Percentiles rank a stretch among this genome's conserved stretches.
Evolutionary conservation across 495 filamentous ascomycete species (phyloP).

Genomic region (Neurospora sp.): DNA sequence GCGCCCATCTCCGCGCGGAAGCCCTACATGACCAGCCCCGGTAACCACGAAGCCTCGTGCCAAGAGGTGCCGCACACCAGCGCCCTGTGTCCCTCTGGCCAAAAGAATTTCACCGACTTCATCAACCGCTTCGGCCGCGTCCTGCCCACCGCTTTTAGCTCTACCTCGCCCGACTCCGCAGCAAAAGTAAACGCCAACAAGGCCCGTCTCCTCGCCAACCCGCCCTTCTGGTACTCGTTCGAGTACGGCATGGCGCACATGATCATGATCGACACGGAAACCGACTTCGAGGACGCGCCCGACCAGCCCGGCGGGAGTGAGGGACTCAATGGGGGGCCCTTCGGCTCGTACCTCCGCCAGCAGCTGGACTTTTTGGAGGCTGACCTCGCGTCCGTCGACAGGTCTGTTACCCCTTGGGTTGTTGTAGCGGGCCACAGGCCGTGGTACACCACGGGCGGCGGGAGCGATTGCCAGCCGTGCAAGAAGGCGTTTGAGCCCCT

Average conservation of each 20-base stretch:
- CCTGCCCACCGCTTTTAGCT: slow-evolving; percentile 41
- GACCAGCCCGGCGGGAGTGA: slow-evolving; percentile 24
- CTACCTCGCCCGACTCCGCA: slow-evolving; percentile 30
- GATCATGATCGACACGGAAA: slow-evolving; percentile 48
- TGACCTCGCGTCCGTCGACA: slow-evolving; percentile 38
- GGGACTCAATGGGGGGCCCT: slow-evolving; percentile 40
- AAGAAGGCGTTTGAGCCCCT: slow-evolving; percentile 48
- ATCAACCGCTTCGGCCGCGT: slow-evolving; percentile 43
- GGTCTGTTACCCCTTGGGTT: slow-evolving; percentile 44
- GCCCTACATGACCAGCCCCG: slow-evolving; percentile 35
- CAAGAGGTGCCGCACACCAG: slow-evolving; percentile 32
- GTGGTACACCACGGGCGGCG: slow-evolving; percentile 41
- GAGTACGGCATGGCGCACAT: slow-evolving; percentile 52
- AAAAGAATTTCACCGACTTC: slow-evolving; percentile 53
- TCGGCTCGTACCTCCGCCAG: slow-evolving; percentile 29
- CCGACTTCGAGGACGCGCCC: slow-evolving; percentile 38
- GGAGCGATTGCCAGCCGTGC: slow-evolving; percentile 40
- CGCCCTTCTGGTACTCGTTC: slow-evolving; percentile 58
- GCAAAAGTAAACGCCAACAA: slow-evolving; percentile 37
- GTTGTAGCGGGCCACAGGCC: slow-evolving; percentile 51
- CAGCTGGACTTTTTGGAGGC: slow-evolving; percentile 38
- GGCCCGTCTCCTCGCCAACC: slow-evolving; percentile 40
- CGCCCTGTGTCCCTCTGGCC: slow-evolving; percentile 42
- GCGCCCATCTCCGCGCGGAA: slow-evolving; percentile 34
- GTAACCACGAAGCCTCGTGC: slow-evolving; percentile 36